Percentiles rank a stretch among this genome's conserved stretches.
Conservation (phyloP, 768 basidiomycete species). For the Leccinum subgranulosum region DNA sequence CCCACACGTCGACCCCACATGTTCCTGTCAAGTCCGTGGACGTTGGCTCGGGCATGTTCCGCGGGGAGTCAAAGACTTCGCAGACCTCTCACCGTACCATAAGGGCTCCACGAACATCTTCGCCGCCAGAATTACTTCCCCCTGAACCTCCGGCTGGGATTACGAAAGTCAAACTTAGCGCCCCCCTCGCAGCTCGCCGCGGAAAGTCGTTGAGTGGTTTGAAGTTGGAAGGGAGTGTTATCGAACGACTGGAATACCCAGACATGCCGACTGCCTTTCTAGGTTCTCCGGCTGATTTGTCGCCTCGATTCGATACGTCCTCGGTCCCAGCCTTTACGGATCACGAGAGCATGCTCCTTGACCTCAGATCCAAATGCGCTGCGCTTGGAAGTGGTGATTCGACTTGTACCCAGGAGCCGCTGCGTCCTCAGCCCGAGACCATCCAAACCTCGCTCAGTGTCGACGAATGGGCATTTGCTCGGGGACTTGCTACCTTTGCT, state of each 20-base stretch:
- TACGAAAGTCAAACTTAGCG: constrained; percentile 6
- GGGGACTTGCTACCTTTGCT: constrained; percentile 28
- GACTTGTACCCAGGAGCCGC: constrained; percentile 8
- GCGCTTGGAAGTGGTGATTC: constrained; percentile 18
- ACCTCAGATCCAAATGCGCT: constrained; percentile 33
- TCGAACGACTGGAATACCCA: constrained; percentile 33
- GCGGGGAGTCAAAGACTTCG: background rate
- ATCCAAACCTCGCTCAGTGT: constrained; percentile 14
- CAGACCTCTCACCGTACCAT: constrained; percentile 1
- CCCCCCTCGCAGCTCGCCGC: constrained; percentile 38
- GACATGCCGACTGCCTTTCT: constrained; percentile 43
- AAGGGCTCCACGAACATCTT: background rate
- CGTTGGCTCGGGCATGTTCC: background rate
- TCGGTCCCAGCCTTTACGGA: constrained; percentile 23
- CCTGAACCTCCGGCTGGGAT: background rate
- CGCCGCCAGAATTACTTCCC: background rate
- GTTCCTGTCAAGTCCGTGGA: constrained; percentile 9
- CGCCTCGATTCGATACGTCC: constrained; percentile 26
- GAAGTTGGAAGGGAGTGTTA: constrained; percentile 17
- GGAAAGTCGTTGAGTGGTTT: constrained; percentile 34
- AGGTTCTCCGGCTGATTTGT: constrained; percentile 33
- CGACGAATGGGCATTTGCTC: constrained; percentile 38
- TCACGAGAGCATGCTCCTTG: constrained; percentile 36
- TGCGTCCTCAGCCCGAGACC: background rate
- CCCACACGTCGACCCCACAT: background rate